phyloP scores from a whole-genome alignment of 2,329 filamentous ascomycete species.

The Zasmidium cellare region DNA sequence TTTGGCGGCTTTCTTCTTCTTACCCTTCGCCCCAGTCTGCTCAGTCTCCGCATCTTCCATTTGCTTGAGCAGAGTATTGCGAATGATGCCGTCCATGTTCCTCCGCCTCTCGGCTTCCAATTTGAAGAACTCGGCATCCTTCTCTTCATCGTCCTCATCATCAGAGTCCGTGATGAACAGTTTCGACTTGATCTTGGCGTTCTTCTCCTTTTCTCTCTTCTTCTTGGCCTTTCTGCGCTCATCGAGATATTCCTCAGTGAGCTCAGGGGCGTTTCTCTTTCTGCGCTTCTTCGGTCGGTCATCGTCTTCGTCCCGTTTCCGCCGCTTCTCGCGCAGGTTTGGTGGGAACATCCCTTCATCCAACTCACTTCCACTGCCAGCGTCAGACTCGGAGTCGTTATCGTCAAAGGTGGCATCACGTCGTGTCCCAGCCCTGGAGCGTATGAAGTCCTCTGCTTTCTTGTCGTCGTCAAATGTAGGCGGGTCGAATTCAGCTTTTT shows the following conservation, averaged over 20 bases:
- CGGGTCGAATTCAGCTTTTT: conserved; percentile 75
- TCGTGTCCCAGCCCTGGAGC: conserved; percentile 61
- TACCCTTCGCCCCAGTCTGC: conserved; percentile 20
- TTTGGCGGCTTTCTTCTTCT: conserved; percentile 24
- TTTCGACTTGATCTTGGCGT: conserved; percentile 78
- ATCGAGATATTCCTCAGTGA: conserved; percentile 61
- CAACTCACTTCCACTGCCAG: conserved; percentile 21
- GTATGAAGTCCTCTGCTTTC: conserved; percentile 75
- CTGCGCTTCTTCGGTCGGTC: conserved; percentile 59
- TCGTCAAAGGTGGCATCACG: conserved; percentile 59
- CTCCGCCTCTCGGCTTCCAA: conserved; percentile 68
- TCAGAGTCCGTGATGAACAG: conserved; percentile 81
- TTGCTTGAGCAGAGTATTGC: conserved; percentile 48
- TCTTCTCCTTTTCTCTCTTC: conserved; percentile 73
- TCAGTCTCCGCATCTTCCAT: conserved; percentile 34
- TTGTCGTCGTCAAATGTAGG: conserved; percentile 74
- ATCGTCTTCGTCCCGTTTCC: conserved; percentile 16
- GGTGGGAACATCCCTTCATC: conserved; percentile 32
- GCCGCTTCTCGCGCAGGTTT: conserved; percentile 30
- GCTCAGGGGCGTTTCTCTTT: conserved; percentile 49
- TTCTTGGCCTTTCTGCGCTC: conserved; percentile 63
- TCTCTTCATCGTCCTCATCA: conserved; percentile 81
- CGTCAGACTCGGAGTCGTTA: conserved; percentile 51
- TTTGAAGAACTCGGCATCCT: conserved; percentile 73
- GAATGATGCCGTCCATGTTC: conserved; percentile 53